Percentiles rank a stretch among this genome's conserved stretches.
phyloP scores from a whole-genome alignment of 805 yeast species.

The Candida koratica region DNA sequence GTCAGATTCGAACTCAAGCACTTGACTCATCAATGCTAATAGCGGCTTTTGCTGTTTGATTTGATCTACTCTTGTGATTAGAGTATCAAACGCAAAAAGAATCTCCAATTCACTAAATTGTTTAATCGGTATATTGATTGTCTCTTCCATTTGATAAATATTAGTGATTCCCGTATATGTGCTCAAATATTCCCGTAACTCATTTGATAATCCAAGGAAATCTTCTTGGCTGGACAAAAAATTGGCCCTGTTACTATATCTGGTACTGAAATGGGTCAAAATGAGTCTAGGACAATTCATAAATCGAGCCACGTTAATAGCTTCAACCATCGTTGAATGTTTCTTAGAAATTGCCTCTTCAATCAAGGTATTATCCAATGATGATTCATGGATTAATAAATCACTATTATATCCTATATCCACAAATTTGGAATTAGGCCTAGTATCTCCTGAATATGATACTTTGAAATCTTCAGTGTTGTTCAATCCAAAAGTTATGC shows the following conservation, averaged over 20 bases:
- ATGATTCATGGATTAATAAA: conserved; percentile 86
- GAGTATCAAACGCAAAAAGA: conserved; percentile 39
- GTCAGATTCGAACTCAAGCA: conserved; percentile 26
- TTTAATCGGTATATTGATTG: conserved; percentile 8
- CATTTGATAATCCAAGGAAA: conserved; percentile 19
- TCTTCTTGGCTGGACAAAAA: conserved; percentile 23
- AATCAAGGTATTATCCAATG: conserved; percentile 73
- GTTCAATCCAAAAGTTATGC: conserved; percentile 51
- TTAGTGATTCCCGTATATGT: conserved; percentile 21
- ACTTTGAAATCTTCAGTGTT: conserved; percentile 49
- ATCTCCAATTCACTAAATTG: conserved; percentile 31
- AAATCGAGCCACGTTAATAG: conserved; percentile 59
- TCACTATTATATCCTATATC: conserved; percentile 64
- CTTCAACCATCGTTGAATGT: conserved; percentile 89
- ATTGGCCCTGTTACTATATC: conserved; percentile 51
- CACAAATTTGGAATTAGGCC: conserved; percentile 70
- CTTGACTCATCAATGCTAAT: conserved; percentile 14
- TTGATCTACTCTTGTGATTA: conserved; percentile 28
- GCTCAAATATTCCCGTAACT: conserved; percentile 28
- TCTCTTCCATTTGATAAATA: conserved; percentile 17
- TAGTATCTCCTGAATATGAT: conserved; percentile 92
- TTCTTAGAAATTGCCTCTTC: conserved; percentile 78
- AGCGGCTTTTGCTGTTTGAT: conserved; percentile 25
- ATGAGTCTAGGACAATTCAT: conserved; percentile 74
- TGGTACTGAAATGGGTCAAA: conserved; percentile 88